These are phyloP conservation scores for Tolypocladium tropicale DNA, from an alignment of 2,329 filamentous ascomycete species.

Conservation along the genomic window DNA sequence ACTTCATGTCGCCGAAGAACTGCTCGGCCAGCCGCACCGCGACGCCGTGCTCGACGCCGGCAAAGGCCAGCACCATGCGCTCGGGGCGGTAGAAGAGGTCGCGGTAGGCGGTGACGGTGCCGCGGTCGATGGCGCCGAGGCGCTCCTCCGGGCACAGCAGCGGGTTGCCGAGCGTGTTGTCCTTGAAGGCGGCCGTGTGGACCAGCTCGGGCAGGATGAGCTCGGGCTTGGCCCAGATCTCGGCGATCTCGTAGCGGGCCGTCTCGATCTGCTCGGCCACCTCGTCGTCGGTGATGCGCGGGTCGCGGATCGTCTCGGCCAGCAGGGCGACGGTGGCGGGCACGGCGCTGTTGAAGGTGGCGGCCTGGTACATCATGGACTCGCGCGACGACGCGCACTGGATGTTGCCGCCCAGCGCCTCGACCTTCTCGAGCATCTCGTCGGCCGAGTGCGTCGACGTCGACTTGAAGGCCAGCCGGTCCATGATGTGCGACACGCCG, in stretches of 20 bases:
- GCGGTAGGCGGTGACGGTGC: constrained; percentile 68
- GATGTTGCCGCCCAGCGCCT: constrained; percentile 87
- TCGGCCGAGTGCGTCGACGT: constrained; percentile 65
- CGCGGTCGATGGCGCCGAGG: constrained; percentile 61
- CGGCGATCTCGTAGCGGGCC: constrained; percentile 87
- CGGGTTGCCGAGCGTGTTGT: constrained; percentile 92
- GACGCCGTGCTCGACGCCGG: constrained; percentile 72
- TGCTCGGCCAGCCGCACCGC: constrained; percentile 72
- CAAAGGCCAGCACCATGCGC: constrained; percentile 88
- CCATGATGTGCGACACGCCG: constrained; percentile 92
- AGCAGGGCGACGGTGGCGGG: constrained; percentile 72
- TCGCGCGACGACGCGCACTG: constrained; percentile 94
- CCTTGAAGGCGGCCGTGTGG: constrained; percentile 90
- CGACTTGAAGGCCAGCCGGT: constrained; percentile 88
- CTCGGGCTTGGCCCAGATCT: constrained; percentile 97
- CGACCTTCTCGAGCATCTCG: constrained; percentile 78
- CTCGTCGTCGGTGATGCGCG: constrained; percentile 75
- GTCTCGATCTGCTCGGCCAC: constrained; percentile 80
- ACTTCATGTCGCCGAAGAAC: constrained; percentile 86
- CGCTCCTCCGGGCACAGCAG: constrained; percentile 83
- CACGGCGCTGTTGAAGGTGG: constrained; percentile 91
- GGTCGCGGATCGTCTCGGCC: constrained; percentile 87
- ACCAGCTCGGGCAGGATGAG: constrained; percentile 91
- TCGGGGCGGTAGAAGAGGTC: constrained; percentile 81
- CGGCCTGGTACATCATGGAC: constrained; percentile 97